Evolutionary conservation across 2,329 filamentous ascomycete species (phyloP), one percentile per base, ranked within the genome.

Genomic region (Paramyrothecium roridum): DNA sequence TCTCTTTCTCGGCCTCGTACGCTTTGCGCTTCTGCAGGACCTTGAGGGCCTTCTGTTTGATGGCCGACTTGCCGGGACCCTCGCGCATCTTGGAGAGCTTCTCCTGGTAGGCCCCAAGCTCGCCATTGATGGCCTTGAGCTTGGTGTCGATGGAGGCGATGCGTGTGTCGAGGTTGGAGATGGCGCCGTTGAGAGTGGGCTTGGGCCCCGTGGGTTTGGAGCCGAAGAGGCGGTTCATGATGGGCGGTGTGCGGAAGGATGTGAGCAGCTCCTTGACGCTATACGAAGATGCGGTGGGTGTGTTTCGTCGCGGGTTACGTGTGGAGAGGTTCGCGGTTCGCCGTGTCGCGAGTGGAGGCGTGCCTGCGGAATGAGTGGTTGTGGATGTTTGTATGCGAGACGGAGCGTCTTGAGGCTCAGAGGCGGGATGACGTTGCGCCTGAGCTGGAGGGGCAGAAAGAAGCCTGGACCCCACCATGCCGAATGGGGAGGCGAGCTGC

Each of bases 221-320:
- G 70, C 95, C 95, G 73, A 99, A 99, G 65, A 99, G 83, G 66
- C 95, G 90, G 74, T 99, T 98, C 95, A 99, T 98, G 60, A 54
- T 80, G 34, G 37, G 21, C 21, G 21, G 49, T 30, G 23, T 22
- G 37, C 26, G 48, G 33, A 19, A 47, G 45, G 45, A n/a, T n/a
- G n/a, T n/a, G n/a, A n/a, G n/a, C n/a, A n/a, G n/a, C n/a, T n/a
- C n/a, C n/a, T n/a, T n/a, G n/a, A n/a, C n/a, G 33, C 33, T 37
- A 37, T 37, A 16, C 33, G 33, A 37, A 8, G 33, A 37, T 8
- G 33, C 33, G 8, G 26, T 10, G 26, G 26, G 10, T 30, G 26
- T 30, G 26, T 30, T 30, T 30, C 26, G 26, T 30, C 4, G 26
- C 6, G 26, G 10, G 26, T n/a, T n/a, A n/a, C 26, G 26, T 30